phyloP scores from a whole-genome alignment of 108 stramenopile species.

The Craspedostauros australis region DNA sequence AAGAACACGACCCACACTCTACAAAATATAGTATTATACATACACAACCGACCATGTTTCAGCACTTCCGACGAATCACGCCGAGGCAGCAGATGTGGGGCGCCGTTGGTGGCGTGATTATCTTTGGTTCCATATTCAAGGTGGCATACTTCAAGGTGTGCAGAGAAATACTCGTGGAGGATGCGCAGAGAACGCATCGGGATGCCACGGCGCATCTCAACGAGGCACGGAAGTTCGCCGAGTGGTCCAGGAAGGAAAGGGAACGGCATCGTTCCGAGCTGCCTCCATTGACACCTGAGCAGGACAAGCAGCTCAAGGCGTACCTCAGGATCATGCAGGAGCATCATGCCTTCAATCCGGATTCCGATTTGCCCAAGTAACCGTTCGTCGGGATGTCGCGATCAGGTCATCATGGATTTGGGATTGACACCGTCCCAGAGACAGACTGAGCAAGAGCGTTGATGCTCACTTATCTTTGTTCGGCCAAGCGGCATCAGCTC shows the following conservation, averaged over 20 bases:
- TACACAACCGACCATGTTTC: background rate
- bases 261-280: slow-evolving; percentile 28
- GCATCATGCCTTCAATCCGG: slow-evolving; percentile 32
- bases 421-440: too few species aligned
- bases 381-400: background rate
- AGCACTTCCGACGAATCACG: slow-evolving; percentile 9
- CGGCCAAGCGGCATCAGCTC: too few species aligned
- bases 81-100: slow-evolving; percentile 16
- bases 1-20: too few species aligned
- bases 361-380: slow-evolving; percentile 8
- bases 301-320: slow-evolving; percentile 49
- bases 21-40: background rate
- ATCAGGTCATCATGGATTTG: background rate
- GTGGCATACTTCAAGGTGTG: slow-evolving; percentile 58
- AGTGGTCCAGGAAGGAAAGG: slow-evolving; percentile 43
- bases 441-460: too few species aligned
- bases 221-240: slow-evolving; percentile 51
- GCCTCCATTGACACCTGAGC: slow-evolving; percentile 53
- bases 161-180: slow-evolving; percentile 43
- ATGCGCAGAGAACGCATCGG: slow-evolving; percentile 42
- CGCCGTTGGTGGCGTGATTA: slow-evolving; percentile 30
- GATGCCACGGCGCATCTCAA: slow-evolving; percentile 51
- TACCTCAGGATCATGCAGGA: slow-evolving; percentile 58
- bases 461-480: too few species aligned
- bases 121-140: slow-evolving; percentile 48